Evolutionary conservation across 805 yeast genomes (phyloP), one percentile per base, ranked within the genome.

Genomic region (Torulaspora maleeae): DNA sequence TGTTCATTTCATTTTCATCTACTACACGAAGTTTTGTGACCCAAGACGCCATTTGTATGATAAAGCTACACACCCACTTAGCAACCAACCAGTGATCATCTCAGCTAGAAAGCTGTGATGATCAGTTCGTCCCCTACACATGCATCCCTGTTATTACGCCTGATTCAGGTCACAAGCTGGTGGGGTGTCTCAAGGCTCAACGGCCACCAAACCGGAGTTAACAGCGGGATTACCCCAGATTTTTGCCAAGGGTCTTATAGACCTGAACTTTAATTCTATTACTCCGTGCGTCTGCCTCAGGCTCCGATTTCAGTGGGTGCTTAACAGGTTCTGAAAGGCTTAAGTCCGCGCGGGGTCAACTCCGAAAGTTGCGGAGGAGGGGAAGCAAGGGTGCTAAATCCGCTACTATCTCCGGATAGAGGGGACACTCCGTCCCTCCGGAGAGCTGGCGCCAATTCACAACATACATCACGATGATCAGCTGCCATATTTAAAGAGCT

Each of bases 381-480:
- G 35, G 35, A 11, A 5, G 19, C 2, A 11, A 7, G 19, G 4
- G 3, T 32, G 35, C 20, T 32, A 32, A 32, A 19, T 32, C 35
- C 35, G 35, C 22, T 16, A 11, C n/a, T 32, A 32, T 32, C 35
- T 32, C 35, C 35, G 35, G 10, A 32, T 32, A 16, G 35, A 32
- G 35, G 35, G 35, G 35, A 15, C 22, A 11, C n/a, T 15, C 35
- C 35, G 20, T 32, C 35, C 19, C 35, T 32, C 35, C 35, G 35
- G 20, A 32, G n/a, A 32, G 35, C 35, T 32, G 35, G 35, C 35
- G 35, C 35, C 16, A 32, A 2, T 16, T 16, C 25, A 22, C 3
- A 22, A 22, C 25, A 22, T 22, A 8, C 25, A 22, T 22, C 10
- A 22, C 25, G 25, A 7, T 22, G 5, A 7, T 22, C 10, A 22